Base-by-base conservation (phyloP, 768 basidiomycete species). In the Psilocybe azurescens region DNA sequence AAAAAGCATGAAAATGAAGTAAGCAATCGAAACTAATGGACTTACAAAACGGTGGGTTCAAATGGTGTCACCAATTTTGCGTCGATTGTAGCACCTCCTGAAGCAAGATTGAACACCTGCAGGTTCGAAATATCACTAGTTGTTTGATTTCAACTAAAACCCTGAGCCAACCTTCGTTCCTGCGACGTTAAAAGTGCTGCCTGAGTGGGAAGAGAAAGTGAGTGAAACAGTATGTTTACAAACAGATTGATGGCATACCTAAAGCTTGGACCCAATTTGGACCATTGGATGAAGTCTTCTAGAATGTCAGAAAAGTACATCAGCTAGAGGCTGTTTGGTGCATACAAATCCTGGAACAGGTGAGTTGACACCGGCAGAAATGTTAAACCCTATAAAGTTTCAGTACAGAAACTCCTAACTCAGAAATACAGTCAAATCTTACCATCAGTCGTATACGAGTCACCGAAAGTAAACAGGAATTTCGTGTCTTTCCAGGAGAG, bases 251-350 rank as follows among this genome's bases (percentile, higher is more conserved):
- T 61, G 14, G 36, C 75, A 63, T 59, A 86, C 86, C 76, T 57
- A 87, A 75, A 65, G 76, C 81, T 59, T 82, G 70, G 5, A 86
- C 85, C 87, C 87, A 89, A 69, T 86, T 89, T 0, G 80, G 86
- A 16, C 87, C 86, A 68, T 87, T 86, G 14, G 85, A 85, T 6
- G 84, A 85, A 8, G 82, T 83, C 85, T 88, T 49, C 0, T 10
- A 29, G 29, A 14, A 6, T 28, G 33, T 52, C 14, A 20, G 24
- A 39, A 18, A 7, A 51, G 24, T 38, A 5, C 33, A 28, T 46
- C 6, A 18, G 16, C 24, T 14, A 16, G 29, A 24, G 32, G 28
- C 16, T 7, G 58, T 20, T 52, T 49, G 11, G 18, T 9, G 72
- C 82, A 69, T 68, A 87, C 86, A 62, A 76, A 80, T 47, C 81